Conservation (phyloP, 192 early-diverging fungal species). For the Entomortierella lignicola region DNA sequence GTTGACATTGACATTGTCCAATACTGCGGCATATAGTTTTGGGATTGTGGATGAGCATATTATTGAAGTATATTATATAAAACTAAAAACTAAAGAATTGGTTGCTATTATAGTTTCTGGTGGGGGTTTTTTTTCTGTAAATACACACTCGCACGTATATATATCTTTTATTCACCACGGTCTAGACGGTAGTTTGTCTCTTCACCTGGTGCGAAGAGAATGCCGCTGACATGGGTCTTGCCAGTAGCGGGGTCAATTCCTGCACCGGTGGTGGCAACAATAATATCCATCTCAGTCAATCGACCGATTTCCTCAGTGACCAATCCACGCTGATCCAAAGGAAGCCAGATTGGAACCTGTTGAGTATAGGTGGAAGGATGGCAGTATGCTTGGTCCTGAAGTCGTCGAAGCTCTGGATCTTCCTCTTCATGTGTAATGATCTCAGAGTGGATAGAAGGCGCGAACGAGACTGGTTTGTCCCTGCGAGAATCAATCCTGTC, state of each 20-base stretch:
- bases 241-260: conserved; percentile 23
- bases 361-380: conserved; percentile 32
- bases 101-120: too few relatives aligned
- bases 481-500: background rate
- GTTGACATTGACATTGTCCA: too few relatives aligned
- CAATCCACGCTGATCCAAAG: conserved; percentile 30
- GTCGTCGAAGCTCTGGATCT: conserved; percentile 12
- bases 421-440: background rate
- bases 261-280: conserved; percentile 33
- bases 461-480: background rate
- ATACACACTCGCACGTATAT: too few relatives aligned
- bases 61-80: too few relatives aligned
- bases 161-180: conserved; percentile 21
- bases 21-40: too few relatives aligned
- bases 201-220: conserved; percentile 48
- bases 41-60: too few relatives aligned
- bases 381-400: conserved; percentile 47
- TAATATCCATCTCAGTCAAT: conserved; percentile 12
- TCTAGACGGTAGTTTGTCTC: conserved; percentile 42
- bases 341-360: conserved; percentile 45
- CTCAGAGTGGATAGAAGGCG: background rate
- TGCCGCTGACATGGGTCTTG: conserved; percentile 31
- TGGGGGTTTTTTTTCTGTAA: too few relatives aligned
- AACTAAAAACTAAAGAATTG: too few relatives aligned
- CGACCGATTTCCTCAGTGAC: conserved; percentile 17